A percentile compares a stretch with the other conserved stretches of the same genome.
These are phyloP conservation scores for Stephania yunnanensis DNA, from an alignment of 164 flowering plant species.

Conservation along the genomic window DNA sequence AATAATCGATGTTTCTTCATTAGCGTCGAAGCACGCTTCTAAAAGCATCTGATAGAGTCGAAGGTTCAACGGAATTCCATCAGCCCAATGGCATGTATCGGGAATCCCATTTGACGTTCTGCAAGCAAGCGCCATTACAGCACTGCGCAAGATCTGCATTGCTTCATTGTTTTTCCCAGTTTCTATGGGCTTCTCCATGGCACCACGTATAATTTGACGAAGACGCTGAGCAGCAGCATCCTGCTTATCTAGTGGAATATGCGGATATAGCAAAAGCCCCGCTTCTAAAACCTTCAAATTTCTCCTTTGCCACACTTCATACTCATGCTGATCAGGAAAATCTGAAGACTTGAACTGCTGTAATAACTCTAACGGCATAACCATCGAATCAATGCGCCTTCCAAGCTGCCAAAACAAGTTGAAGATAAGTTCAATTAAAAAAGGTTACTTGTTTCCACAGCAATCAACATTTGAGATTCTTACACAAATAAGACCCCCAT, in stretches of 20 bases:
- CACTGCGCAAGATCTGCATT: conserved; percentile 51
- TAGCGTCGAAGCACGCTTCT: conserved; percentile 57
- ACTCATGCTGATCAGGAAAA: conserved; percentile 59
- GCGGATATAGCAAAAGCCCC: conserved; percentile 70
- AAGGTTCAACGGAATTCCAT: conserved; percentile 70
- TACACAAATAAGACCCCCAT: neutral
- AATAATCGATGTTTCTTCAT: conserved; percentile 67
- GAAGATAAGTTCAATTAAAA: neutral
- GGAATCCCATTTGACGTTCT: conserved; percentile 41
- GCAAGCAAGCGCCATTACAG: conserved; percentile 43
- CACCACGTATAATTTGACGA: conserved; percentile 40
- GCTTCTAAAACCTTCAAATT: conserved; percentile 69
- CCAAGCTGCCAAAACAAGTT: conserved; percentile 8
- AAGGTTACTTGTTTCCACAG: neutral
- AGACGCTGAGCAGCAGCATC: conserved; percentile 49
- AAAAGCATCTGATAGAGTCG: conserved; percentile 66
- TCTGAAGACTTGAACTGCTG: conserved; percentile 86
- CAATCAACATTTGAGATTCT: neutral
- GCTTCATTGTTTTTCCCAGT: conserved; percentile 67
- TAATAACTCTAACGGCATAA: conserved; percentile 87
- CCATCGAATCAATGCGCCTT: conserved; percentile 77
- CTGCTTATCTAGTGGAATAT: conserved; percentile 46
- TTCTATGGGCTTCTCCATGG: conserved; percentile 52
- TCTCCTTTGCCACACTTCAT: conserved; percentile 75
- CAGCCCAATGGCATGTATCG: conserved; percentile 89